A percentile compares a stretch with the other conserved stretches of the same genome.
Evolutionary conservation across 768 basidiomycete species (phyloP).

Genomic region (Kwoniella sp.): DNA sequence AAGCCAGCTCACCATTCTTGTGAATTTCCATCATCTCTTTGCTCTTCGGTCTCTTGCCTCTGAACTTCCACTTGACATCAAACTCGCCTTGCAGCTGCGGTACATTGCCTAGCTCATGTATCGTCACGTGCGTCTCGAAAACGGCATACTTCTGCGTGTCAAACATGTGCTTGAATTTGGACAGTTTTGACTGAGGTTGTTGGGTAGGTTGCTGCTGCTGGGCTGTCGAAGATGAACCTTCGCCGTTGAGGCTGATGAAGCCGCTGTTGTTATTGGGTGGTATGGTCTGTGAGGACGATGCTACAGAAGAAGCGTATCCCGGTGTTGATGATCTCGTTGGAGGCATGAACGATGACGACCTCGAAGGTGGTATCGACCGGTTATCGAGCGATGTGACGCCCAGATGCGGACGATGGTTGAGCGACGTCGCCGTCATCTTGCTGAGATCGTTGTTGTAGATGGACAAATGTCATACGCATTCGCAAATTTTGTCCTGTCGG

Average conservation of each 20-base stretch:
- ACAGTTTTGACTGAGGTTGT: constrained; percentile 9
- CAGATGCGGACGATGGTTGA: constrained; percentile 5
- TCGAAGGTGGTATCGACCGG: constrained; percentile 9
- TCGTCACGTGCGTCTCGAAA: constrained; percentile 33
- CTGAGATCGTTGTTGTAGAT: background rate
- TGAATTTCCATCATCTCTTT: constrained; percentile 23
- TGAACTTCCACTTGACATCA: constrained; percentile 42
- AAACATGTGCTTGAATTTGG: constrained; percentile 33
- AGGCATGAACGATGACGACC: constrained; percentile 19
- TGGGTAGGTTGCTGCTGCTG: background rate
- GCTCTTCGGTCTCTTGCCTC: constrained; percentile 34
- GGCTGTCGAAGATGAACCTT: constrained; percentile 1
- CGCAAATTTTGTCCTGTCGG: background rate
- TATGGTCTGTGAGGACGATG: constrained; percentile 13
- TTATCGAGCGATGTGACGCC: background rate
- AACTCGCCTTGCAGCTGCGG: constrained; percentile 46
- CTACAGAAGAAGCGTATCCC: constrained; percentile 8
- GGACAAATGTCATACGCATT: constrained; percentile 3
- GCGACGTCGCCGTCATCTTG: constrained; percentile 15
- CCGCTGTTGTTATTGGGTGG: constrained; percentile 1
- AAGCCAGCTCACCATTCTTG: constrained; percentile 19
- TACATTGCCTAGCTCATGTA: constrained; percentile 45
- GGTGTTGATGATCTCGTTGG: constrained; percentile 13
- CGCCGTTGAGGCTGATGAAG: background rate
- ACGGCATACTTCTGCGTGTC: constrained; percentile 34